Base-by-base conservation (phyloP, 768 basidiomycete species). In the Lactifluus piperatus region DNA sequence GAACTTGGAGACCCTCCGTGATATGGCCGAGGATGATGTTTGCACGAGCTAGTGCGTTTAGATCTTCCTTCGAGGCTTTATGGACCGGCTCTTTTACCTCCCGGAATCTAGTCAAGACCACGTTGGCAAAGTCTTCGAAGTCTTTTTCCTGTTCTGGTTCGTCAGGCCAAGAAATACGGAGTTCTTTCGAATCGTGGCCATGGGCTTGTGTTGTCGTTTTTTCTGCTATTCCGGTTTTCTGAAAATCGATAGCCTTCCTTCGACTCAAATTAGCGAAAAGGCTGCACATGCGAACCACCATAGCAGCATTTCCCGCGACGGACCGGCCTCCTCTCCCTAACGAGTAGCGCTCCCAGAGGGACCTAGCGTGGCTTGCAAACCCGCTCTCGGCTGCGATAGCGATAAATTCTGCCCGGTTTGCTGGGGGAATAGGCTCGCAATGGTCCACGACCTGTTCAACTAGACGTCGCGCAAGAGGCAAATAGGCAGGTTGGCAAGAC, bases 11-110 rank as follows among this genome's bases (percentile, higher is more conserved):
- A 2, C 81, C 85, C 41, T 77, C 73, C 45, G 64, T 49, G 62
- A 76, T 68, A 47, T 76, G 68, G 22, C 80, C 83, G 26, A 83
- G 70, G 57, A 85, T 75, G 64, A 86, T 81, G 68, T 79, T 78
- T 22, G 79, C 82, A 57, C 85, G 78, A 2, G 85, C 84, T 36
- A 85, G 73, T 9, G 84, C 77, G 48, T 80, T 87, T 59, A 89
- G 66, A 51, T 74, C 71, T 50, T 66, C 71, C 69, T 83, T 85
- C 39, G 70, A 65, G 2, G 82, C 80, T 22, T 71, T 51, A 20
- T 69, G 60, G 50, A 85, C 64, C 8, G 85, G 81, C 30, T 73
- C 67, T 66, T 82, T 78, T 48, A 68, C 66, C 36, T 68, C 51
- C 30, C 66, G 71, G 69, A 76, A 88, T 43, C 72, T 72, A 16